Conservation (phyloP, 1,139 yeast genomes). For the Saccharomyces pastorianus region DNA sequence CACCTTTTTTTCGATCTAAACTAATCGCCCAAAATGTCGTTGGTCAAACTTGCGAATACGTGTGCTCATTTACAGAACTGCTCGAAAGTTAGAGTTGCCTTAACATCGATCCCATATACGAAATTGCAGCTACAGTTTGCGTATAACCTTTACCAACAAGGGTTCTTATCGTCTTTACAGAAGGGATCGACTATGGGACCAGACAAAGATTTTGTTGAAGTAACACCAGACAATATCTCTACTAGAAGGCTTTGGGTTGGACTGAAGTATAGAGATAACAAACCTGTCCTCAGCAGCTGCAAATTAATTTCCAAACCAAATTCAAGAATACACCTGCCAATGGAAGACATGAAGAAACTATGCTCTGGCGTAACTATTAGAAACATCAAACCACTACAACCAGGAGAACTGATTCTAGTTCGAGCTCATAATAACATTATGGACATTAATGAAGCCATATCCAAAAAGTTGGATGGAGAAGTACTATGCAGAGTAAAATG, state of each 20-base stretch:
- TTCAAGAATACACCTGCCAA: slow-evolving; percentile 56
- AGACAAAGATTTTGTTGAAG: slow-evolving; percentile 62
- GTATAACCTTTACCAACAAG: slow-evolving; percentile 79
- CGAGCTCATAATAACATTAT: slow-evolving; percentile 47
- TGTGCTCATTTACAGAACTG: slow-evolving; percentile 90
- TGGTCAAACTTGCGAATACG: slow-evolving; percentile 73
- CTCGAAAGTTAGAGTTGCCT: slow-evolving; percentile 60
- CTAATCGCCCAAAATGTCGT: slow-evolving; percentile 50
- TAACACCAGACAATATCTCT: slow-evolving; percentile 80
- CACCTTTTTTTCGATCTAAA: neutral
- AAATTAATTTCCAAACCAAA: slow-evolving; percentile 80
- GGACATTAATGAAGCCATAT: slow-evolving; percentile 79
- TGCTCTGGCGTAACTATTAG: slow-evolving; percentile 73
- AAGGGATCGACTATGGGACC: slow-evolving; percentile 91
- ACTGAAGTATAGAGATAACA: slow-evolving; percentile 74
- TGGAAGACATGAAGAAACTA: slow-evolving; percentile 59
- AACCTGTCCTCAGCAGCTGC: slow-evolving; percentile 67
- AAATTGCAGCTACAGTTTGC: slow-evolving; percentile 78
- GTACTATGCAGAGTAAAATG: slow-evolving; percentile 67
- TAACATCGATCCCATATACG: slow-evolving; percentile 79
- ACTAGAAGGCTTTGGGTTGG: slow-evolving; percentile 89
- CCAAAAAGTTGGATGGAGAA: slow-evolving; percentile 64
- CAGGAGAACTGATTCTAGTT: slow-evolving; percentile 82
- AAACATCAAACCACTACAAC: slow-evolving; percentile 71
- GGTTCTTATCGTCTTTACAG: slow-evolving; percentile 76